Percentiles rank a stretch among this genome's conserved stretches.
Evolutionary conservation across 2,329 filamentous ascomycete genomes (phyloP).

Genomic region (Penicillium vulpinum): DNA sequence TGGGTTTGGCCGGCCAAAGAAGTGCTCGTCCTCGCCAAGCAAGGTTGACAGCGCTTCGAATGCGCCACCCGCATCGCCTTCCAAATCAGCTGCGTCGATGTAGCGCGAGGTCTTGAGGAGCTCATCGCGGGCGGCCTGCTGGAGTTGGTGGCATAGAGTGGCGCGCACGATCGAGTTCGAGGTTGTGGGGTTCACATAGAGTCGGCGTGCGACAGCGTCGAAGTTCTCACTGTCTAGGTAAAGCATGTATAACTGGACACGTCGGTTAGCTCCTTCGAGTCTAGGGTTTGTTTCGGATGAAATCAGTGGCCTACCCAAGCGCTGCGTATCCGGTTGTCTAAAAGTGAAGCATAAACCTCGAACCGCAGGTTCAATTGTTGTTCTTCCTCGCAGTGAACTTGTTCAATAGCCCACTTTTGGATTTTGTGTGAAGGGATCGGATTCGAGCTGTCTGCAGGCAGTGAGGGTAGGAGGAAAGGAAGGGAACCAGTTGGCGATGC

Average conservation of each 20-base stretch:
- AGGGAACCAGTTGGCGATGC: conserved; percentile 85
- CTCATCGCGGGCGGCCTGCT: conserved; percentile 70
- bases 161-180: conserved; percentile 62
- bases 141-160: conserved; percentile 66
- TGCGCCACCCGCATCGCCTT: conserved; percentile 62
- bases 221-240: conserved; percentile 74
- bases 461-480: conserved; percentile 73
- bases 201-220: conserved; percentile 60
- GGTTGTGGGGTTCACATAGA: conserved; percentile 69
- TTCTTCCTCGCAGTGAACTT: conserved; percentile 47
- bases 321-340: conserved; percentile 75
- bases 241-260: conserved; percentile 67
- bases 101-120: conserved; percentile 62
- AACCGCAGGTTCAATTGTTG: conserved; percentile 58
- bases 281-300: background rate
- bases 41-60: conserved; percentile 62
- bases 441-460: conserved; percentile 40
- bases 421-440: conserved; percentile 66
- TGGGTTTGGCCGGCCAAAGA: conserved; percentile 60
- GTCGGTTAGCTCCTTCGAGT: conserved; percentile 2
- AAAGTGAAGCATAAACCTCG: conserved; percentile 74
- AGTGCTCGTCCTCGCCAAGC: conserved; percentile 60
- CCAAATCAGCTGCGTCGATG: conserved; percentile 58
- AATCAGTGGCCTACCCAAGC: conserved; percentile 67
- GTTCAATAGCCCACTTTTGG: conserved; percentile 65